These are phyloP conservation scores for Fusarium albidum DNA, from an alignment of 2,329 filamentous ascomycete species.

Conservation along the genomic window DNA sequence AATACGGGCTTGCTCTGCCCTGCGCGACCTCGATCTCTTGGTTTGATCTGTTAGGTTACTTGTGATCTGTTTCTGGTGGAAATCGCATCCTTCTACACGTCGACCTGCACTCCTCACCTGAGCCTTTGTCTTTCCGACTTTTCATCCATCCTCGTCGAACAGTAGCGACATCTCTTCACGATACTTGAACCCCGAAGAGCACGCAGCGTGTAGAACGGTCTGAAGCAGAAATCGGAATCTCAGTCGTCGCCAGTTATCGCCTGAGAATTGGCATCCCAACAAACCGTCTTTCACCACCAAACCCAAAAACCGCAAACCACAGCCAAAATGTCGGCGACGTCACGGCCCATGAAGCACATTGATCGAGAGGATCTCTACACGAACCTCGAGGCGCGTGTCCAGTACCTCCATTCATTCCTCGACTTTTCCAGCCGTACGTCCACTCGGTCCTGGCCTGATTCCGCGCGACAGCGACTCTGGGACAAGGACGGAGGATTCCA, in stretches of 20 bases:
- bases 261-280: too few species aligned
- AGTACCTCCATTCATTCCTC: constrained; percentile 78
- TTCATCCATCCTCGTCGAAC: neutral
- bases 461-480: neutral
- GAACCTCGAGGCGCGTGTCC: constrained; percentile 72
- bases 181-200: neutral
- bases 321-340: constrained; percentile 42
- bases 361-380: constrained; percentile 77
- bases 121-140: neutral
- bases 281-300: neutral
- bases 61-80: neutral
- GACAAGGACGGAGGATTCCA: neutral
- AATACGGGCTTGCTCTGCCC: constrained; percentile 30
- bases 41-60: constrained; percentile 13
- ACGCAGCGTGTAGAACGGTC: neutral
- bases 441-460: neutral
- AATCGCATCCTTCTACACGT: constrained; percentile 5
- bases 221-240: neutral
- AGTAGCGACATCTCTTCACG: neutral
- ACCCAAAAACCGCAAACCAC: neutral
- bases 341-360: constrained; percentile 63
- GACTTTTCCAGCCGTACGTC: constrained; percentile 75
- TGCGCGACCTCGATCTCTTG: constrained; percentile 11
- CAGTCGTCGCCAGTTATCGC: too few species aligned
- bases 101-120: constrained; percentile 1